phyloP scores from a whole-genome alignment of 164 flowering plant species.

The Malania oleifera region DNA sequence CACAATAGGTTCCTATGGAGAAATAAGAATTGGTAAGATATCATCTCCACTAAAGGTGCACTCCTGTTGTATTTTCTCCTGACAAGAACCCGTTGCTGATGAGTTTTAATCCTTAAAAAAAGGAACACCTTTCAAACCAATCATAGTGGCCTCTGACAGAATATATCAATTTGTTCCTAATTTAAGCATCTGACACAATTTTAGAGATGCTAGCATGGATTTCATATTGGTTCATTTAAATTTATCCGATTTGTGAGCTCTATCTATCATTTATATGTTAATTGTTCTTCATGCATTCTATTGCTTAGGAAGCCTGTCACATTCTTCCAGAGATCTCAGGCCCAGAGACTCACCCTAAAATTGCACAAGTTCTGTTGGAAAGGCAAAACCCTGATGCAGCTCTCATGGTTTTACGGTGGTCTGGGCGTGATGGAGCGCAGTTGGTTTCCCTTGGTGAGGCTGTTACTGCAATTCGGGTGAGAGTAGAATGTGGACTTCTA shows the following conservation, averaged over 20 bases:
- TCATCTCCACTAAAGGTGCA: too few species aligned
- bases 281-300: constrained; percentile 7
- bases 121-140: too few species aligned
- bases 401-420: constrained; percentile 85
- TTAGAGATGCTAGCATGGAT: neutral
- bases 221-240: neutral
- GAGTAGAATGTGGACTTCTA: constrained; percentile 86
- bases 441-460: constrained; percentile 69
- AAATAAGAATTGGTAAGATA: too few species aligned
- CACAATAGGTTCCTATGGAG: too few species aligned
- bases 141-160: too few species aligned
- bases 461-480: constrained; percentile 78
- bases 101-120: too few species aligned
- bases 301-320: constrained; percentile 70
- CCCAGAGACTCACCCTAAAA: constrained; percentile 80
- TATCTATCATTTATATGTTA: constrained; percentile 4
- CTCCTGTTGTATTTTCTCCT: too few species aligned
- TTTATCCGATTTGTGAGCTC: neutral
- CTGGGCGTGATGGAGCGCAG: constrained; percentile 67
- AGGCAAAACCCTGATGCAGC: constrained; percentile 82
- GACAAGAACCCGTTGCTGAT: too few species aligned
- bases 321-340: constrained; percentile 88
- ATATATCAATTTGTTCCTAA: too few species aligned
- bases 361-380: constrained; percentile 85
- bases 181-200: neutral